Base-by-base conservation (phyloP, 2,329 filamentous ascomycete genomes). In the Sporothrix euskadiensis region DNA sequence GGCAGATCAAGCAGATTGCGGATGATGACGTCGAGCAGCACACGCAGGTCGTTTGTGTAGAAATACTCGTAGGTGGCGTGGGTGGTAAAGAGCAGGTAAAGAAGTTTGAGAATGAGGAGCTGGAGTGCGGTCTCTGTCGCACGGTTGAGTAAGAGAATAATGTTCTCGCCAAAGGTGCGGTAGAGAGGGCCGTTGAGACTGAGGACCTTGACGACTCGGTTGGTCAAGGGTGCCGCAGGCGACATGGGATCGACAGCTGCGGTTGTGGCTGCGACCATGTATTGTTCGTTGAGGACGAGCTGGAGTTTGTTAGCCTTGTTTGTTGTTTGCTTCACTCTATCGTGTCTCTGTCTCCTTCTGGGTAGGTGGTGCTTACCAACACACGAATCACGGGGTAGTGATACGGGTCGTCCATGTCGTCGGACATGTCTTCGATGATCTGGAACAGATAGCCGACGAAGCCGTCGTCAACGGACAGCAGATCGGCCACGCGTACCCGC, bases 241-340 rank as follows among this genome's bases (percentile, higher is more conserved):
- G 80, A 81, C 56, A 79, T 79, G 19, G 84, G 80, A 52, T 85
- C 82, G 47, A 80, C 79, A 26, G 82, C 82, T 3, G 84, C 81
- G 41, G 85, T 88, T 74, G 87, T 92, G 77, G 85, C 88, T 26
- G 89, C 86, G 72, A 98, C 90, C 92, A 99, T 97, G 82, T 98
- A 99, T 82, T 99, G 96, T 82, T 99, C 96, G 82, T 99, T 99
- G 76, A 99, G 84, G 39, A 98, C 94, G 78, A 99, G 88, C 93
- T 97, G 76, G 69, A 35, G 39, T 3, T 10, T 19, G 32, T 74
- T 59, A 74, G 63, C 10, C 49, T 8, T 47, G 8, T 41, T n/a
- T 56, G 35, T 8, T 47, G 8, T 41, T n/a, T 49, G 35, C 35
- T 4, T 56, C n/a, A 19, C 22, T 26, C 14, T 22, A 32, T 49